Evolutionary conservation across 208 protist genomes (phyloP).

Genomic region (Trypanosoma theileri): DNA sequence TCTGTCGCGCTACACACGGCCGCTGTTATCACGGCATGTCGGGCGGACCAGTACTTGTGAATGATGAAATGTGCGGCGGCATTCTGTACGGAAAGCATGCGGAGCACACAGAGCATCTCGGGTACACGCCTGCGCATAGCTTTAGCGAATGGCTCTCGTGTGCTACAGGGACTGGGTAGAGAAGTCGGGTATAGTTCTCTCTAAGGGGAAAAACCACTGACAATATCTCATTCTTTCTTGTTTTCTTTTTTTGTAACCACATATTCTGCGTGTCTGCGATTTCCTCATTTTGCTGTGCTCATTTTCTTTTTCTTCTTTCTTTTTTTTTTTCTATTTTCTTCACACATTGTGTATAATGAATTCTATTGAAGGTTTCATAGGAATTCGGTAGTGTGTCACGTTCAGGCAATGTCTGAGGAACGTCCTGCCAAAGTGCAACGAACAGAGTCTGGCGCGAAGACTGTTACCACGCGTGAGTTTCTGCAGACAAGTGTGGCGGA

Average conservation of each 20-base stretch:
- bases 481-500: constrained; percentile 58
- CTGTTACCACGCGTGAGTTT: constrained; percentile 53
- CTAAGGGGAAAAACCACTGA: neutral
- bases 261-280: neutral
- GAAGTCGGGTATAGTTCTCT: neutral
- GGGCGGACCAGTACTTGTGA: constrained; percentile 51
- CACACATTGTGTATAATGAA: neutral
- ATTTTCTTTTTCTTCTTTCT: constrained; percentile 3
- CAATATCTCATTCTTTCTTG: too few relatives aligned
- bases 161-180: neutral
- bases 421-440: constrained; percentile 37
- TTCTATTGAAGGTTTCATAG: neutral
- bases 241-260: too few relatives aligned
- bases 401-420: constrained; percentile 34
- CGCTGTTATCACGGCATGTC: constrained; percentile 84
- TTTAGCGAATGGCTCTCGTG: constrained; percentile 40
- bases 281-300: neutral
- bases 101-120: constrained; percentile 38
- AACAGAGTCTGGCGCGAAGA: constrained; percentile 26
- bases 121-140: constrained; percentile 51
- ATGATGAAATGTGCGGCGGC: constrained; percentile 40
- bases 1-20: constrained; percentile 42
- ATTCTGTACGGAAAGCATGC: constrained; percentile 76
- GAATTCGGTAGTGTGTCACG: neutral
- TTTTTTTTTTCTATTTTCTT: constrained; percentile 18